These are phyloP conservation scores for Blyttiomyces sp. DNA, from an alignment of 371 early-diverging fungal species.

Conservation along the genomic window DNA sequence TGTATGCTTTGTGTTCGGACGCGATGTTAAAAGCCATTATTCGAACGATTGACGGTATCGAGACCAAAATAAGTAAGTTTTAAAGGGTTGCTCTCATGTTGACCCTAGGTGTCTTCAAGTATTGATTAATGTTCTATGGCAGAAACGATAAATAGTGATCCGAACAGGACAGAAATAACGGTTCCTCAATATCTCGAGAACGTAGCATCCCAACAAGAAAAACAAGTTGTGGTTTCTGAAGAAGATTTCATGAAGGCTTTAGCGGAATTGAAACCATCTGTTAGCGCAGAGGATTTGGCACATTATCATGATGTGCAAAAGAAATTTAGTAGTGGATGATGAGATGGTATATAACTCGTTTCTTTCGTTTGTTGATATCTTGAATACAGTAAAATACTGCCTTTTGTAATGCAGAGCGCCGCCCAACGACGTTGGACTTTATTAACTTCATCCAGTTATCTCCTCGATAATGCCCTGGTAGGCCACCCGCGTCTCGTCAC, in stretches of 20 bases:
- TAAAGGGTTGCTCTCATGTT: too few relatives aligned
- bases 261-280: constrained; percentile 83
- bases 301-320: constrained; percentile 76
- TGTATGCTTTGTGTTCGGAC: constrained; percentile 96
- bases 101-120: too few relatives aligned
- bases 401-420: too few relatives aligned
- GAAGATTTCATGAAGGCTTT: constrained; percentile 83
- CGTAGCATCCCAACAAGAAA: constrained; percentile 57
- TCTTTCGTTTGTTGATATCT: too few relatives aligned
- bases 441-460: too few relatives aligned
- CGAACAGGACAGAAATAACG: background rate
- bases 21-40: constrained; percentile 88
- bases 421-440: too few relatives aligned
- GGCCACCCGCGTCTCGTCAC: constrained; percentile 30
- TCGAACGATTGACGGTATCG: constrained; percentile 79
- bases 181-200: constrained; percentile 73
- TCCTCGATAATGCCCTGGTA: constrained; percentile 23
- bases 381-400: too few relatives aligned
- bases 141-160: too few relatives aligned
- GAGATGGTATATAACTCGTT: too few relatives aligned
- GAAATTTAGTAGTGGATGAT: constrained; percentile 50
- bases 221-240: constrained; percentile 59
- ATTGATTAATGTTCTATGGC: too few relatives aligned
- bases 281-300: constrained; percentile 82
- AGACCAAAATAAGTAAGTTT: constrained; percentile 53